Evolutionary conservation across 257 asterid species (phyloP).

Genomic region (Solanum rostratum): DNA sequence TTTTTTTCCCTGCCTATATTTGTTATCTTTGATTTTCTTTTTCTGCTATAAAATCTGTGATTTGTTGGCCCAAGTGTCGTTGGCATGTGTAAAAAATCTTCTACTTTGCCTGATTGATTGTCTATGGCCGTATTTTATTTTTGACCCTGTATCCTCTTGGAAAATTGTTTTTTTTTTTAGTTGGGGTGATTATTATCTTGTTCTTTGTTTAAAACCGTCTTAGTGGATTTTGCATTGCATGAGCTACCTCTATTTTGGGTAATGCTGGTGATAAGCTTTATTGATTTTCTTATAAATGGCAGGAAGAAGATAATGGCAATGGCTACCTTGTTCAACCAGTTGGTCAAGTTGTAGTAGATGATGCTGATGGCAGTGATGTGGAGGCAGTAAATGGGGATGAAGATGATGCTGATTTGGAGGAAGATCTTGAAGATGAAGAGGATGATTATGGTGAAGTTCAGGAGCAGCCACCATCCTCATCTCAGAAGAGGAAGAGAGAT

Average conservation of each 20-base stretch:
- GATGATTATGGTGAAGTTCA: constrained; percentile 69
- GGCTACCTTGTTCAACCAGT: constrained; percentile 75
- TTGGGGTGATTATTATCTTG: not conserved
- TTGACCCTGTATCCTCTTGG: not conserved
- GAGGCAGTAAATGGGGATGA: constrained; percentile 33
- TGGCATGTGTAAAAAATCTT: not conserved
- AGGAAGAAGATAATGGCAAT: constrained; percentile 66
- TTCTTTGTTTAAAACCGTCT: not conserved
- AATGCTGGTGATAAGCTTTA: not conserved
- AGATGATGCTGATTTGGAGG: constrained; percentile 43
- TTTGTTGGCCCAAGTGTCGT: not conserved
- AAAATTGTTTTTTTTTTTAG: not conserved
- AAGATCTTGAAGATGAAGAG: constrained; percentile 45
- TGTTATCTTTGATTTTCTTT: not conserved
- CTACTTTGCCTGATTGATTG: not conserved
- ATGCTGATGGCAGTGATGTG: constrained; percentile 24
- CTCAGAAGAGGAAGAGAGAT: constrained; percentile 55
- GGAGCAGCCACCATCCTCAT: constrained; percentile 53
- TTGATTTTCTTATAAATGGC: constrained; percentile 13
- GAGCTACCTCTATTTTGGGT: not conserved
- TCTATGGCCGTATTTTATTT: not conserved
- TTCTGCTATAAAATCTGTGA: not conserved
- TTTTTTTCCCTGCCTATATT: not conserved
- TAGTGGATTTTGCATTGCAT: not conserved
- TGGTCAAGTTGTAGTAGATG: constrained; percentile 38